Evolutionary conservation across 257 asterid genomes (phyloP), one percentile per base, ranked within the genome.

Genomic region (Solanum paucissectum): DNA sequence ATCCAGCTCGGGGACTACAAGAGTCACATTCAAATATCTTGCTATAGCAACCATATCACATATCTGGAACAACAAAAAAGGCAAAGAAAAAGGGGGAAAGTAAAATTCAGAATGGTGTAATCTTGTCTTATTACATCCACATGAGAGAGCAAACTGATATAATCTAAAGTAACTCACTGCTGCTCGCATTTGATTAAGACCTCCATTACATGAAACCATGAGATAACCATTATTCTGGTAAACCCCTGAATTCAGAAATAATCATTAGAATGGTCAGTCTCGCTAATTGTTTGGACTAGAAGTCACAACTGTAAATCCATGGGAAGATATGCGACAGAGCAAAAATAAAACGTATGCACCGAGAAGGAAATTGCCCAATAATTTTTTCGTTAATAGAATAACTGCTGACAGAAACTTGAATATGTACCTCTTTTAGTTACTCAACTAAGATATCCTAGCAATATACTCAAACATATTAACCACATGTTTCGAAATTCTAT

Each of bases 41-140:
- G 99, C 99, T 88, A 97, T 95, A n/a, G 98, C 96, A 88, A 95
- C 98, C 99, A 97, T 95, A 91, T 97, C 99, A 86, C 99, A 97
- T 89, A 95, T 95, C 99, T 97, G 93, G 64, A 86, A 49, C 89
- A 13, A 14, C 18, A 64, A 25, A 64, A 25, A 64, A n/a, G 7
- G 72, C 72, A 64, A 64, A 21, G 68, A 68, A 60, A 42, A 69
- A 75, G 83, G 8, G 8, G 87, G 40, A 33, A 55, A 79, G 75
- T 38, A 62, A 52, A 36, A 75, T 21, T 68, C 74, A 68, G 72
- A 52, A 73, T 49, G n/a, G 36, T 72, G 33, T 64, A n/a, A n/a
- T 64, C 9, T 64, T 64, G 72, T 64, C 72, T 64, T 64, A 25
- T 64, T n/a, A n/a, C 33, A 64, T n/a, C 33, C 33, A 64, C 32